These are phyloP conservation scores for Tylopilus rubrobrunneus DNA, from an alignment of 768 basidiomycete genomes.

Conservation along the genomic window DNA sequence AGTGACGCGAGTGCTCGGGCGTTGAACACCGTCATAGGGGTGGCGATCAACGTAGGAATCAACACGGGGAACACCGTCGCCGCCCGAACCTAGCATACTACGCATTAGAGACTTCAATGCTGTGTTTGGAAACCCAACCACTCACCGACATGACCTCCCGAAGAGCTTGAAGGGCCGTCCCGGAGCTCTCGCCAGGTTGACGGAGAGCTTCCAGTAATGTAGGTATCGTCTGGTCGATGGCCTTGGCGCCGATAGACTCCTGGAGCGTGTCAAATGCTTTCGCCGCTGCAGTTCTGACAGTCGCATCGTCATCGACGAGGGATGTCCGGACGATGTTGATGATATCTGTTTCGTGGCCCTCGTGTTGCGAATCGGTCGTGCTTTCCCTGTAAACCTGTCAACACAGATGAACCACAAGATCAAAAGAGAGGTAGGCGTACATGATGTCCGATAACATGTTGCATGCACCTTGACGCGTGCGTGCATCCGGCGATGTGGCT, in stretches of 20 bases:
- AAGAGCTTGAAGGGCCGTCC: conserved; percentile 89
- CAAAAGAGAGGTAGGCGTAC: conserved; percentile 39
- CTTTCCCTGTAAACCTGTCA: conserved; percentile 57
- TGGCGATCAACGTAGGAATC: conserved; percentile 86
- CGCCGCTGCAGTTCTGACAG: conserved; percentile 87
- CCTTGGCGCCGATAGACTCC: conserved; percentile 83
- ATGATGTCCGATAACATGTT: conserved; percentile 84
- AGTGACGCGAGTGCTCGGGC: conserved; percentile 85
- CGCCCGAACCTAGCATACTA: conserved; percentile 69
- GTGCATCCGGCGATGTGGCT: conserved; percentile 56
- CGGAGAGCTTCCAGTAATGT: conserved; percentile 90
- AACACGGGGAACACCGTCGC: conserved; percentile 95
- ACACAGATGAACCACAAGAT: background rate
- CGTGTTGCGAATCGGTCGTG: conserved; percentile 77
- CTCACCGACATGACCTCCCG: conserved; percentile 91
- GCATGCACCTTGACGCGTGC: conserved; percentile 81
- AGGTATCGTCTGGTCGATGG: conserved; percentile 96
- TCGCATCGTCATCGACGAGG: conserved; percentile 83
- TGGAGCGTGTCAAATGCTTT: conserved; percentile 89
- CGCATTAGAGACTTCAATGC: background rate
- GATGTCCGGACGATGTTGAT: conserved; percentile 79
- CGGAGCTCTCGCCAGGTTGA: conserved; percentile 90
- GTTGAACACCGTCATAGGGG: conserved; percentile 94
- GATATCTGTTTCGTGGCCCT: conserved; percentile 86
- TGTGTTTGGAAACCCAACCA: background rate